phyloP scores from a whole-genome alignment of 495 filamentous ascomycete species.

The Talaromyces adpressus region DNA sequence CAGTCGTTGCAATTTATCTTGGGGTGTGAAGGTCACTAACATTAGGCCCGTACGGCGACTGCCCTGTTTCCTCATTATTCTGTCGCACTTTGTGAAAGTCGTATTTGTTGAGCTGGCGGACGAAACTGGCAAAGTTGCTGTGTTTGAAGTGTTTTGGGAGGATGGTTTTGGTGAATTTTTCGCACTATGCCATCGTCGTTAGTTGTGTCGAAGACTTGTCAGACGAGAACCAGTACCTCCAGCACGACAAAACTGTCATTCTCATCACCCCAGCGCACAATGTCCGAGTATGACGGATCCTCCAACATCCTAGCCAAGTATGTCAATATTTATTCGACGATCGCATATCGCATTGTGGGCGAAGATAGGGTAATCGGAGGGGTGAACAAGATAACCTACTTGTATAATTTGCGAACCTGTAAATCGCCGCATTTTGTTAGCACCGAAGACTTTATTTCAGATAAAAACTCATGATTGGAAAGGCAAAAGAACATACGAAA shows the following conservation, averaged over 20 bases:
- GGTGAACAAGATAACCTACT: slow-evolving; percentile 50
- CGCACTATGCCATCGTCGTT: slow-evolving; percentile 55
- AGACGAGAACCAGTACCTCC: slow-evolving; percentile 56
- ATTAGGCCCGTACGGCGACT: slow-evolving; percentile 84
- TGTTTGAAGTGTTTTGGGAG: slow-evolving; percentile 99
- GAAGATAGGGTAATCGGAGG: slow-evolving; percentile 6
- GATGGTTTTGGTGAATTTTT: slow-evolving; percentile 96
- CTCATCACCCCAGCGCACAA: slow-evolving; percentile 92
- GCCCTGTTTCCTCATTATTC: slow-evolving; percentile 87
- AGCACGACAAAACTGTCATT: slow-evolving; percentile 96
- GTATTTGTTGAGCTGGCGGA: slow-evolving; percentile 98
- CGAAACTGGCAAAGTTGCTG: slow-evolving; percentile 98
- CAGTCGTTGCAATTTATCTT: neutral
- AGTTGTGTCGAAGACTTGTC: neutral
- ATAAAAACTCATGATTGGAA: too few species aligned
- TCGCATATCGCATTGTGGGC: slow-evolving; percentile 9
- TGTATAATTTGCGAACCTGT: slow-evolving; percentile 97
- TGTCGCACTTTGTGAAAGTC: slow-evolving; percentile 99
- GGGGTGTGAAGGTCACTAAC: slow-evolving; percentile 43
- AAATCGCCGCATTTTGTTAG: slow-evolving; percentile 20
- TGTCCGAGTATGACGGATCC: slow-evolving; percentile 83
- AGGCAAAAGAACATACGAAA: slow-evolving; percentile 53
- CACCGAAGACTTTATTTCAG: neutral
- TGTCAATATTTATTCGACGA: slow-evolving; percentile 15
- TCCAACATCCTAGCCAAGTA: slow-evolving; percentile 77